Conservation (phyloP, 2,329 filamentous ascomycete genomes). For the Byssoonygena ceratinophila region DNA sequence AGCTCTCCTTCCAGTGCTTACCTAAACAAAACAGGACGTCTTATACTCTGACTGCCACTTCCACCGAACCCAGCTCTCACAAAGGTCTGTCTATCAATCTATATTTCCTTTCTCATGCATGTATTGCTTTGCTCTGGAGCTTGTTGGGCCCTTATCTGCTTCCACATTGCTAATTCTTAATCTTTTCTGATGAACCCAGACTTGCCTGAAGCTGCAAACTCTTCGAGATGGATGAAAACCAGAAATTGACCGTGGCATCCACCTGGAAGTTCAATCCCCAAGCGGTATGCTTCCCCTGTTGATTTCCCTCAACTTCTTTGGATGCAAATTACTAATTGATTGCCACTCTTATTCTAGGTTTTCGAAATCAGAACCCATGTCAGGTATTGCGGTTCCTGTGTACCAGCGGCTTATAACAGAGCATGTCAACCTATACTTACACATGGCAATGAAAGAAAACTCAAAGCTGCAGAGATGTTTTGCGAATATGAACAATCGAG, state of each 20-base stretch:
- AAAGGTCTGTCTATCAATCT: neutral
- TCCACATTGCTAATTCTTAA: no score
- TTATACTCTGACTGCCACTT: neutral
- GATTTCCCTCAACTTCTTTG: neutral
- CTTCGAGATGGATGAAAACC: conserved; percentile 12
- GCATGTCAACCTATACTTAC: neutral
- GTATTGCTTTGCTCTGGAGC: neutral
- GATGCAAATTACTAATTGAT: neutral
- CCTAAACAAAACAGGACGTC: neutral
- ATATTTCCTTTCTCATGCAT: neutral
- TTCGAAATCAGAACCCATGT: conserved; percentile 20
- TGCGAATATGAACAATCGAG: conserved; percentile 21
- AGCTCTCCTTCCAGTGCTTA: neutral
- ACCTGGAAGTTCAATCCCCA: conserved; percentile 27
- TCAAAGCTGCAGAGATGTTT: neutral
- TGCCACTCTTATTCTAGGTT: conserved; percentile 16
- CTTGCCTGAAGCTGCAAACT: neutral
- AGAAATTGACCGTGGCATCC: conserved; percentile 24
- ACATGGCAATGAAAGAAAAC: neutral
- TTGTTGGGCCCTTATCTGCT: no score
- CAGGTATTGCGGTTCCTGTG: conserved; percentile 16
- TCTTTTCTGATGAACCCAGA: neutral
- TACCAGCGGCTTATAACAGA: neutral
- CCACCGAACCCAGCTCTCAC: neutral
- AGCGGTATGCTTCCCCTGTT: conserved; percentile 20